Conservation (phyloP, 495 filamentous ascomycete species). For the Daldinia decipiens region DNA sequence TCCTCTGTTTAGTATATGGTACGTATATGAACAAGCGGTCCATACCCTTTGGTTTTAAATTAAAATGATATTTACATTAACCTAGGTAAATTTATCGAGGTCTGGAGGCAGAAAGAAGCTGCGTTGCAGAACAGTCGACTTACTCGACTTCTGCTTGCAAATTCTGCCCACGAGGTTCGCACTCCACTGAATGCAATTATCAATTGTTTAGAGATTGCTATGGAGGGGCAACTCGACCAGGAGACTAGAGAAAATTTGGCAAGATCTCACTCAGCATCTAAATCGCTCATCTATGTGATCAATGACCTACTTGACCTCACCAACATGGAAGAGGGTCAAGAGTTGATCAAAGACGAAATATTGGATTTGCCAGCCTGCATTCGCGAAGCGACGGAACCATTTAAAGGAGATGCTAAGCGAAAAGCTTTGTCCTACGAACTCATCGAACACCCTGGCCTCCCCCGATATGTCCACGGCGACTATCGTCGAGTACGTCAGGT, state of each 20-base stretch:
- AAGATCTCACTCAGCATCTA: conserved; percentile 93
- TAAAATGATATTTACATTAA: conserved; percentile 10
- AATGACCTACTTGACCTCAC: conserved; percentile 95
- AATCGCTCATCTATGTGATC: conserved; percentile 94
- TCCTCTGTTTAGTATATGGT: conserved; percentile 90
- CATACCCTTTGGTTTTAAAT: background rate
- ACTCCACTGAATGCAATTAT: conserved; percentile 96
- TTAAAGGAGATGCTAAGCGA: conserved; percentile 76
- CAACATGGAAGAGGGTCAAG: conserved; percentile 84
- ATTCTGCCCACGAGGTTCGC: conserved; percentile 94
- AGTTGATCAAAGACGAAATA: conserved; percentile 81
- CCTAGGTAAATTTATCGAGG: conserved; percentile 74
- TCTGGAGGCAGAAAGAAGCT: conserved; percentile 92
- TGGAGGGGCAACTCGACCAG: conserved; percentile 82
- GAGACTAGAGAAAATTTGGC: conserved; percentile 90
- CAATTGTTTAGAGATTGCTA: conserved; percentile 93
- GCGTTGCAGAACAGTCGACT: conserved; percentile 84
- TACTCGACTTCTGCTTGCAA: conserved; percentile 82
- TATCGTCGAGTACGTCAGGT: conserved; percentile 81
- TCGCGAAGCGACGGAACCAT: conserved; percentile 78
- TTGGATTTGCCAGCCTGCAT: conserved; percentile 80
- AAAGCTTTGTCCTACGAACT: conserved; percentile 78
- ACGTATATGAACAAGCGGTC: conserved; percentile 60
- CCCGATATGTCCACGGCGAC: conserved; percentile 79
- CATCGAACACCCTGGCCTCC: conserved; percentile 73